Evolutionary conservation across 495 filamentous ascomycete species (phyloP), one percentile per base, ranked within the genome.

Genomic region (Hypoxylon intermedium): DNA sequence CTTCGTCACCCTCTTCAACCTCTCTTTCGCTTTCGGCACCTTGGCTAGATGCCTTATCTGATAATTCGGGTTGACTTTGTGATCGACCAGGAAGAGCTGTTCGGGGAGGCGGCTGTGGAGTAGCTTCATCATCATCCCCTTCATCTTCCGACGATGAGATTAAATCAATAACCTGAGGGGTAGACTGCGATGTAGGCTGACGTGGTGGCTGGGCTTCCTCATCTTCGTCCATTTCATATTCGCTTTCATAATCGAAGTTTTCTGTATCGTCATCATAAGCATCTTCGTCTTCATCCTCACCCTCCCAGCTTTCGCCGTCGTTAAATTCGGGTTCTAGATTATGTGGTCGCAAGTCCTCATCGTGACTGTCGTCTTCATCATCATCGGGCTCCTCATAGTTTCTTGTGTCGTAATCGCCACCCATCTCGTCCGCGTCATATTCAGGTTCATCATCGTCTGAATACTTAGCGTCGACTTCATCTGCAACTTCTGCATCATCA

Each of bases 91-190:
- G 5, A 23, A 31, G 20, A 16, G 18, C 2, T 23, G n/a, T 15
- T 19, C 9, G 41, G 16, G 34, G 5, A 9, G 16, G 9, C 20
- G 40, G 45, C 21, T 31, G 45, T 9, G 48, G 41, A 7, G 36
- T 12, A 12, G 18, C 60, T n/a, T 65, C 53, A 9, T 67, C 61
- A 1, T 61, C 57, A 30, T 64, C 72, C 7, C 24, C 48, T 48
- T 75, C 74, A 30, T 75, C 74, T 33, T 76, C 74, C 0, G 73
- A 75, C 19, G 72, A 73, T 37, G 74, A 76, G 4, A 76, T 65
- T 6, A 76, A 61, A 51, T 72, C 70, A 44, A 76, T 75, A 13
- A 76, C 65, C 2, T 69, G 63, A 43, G 74, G 74, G 9, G 50
- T 55, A n/a, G 60, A 34, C n/a, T 63, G 58, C 28, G 51, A 40